phyloP scores from a whole-genome alignment of 2,329 filamentous ascomycete genomes.

The Acrodontium crateriforme region DNA sequence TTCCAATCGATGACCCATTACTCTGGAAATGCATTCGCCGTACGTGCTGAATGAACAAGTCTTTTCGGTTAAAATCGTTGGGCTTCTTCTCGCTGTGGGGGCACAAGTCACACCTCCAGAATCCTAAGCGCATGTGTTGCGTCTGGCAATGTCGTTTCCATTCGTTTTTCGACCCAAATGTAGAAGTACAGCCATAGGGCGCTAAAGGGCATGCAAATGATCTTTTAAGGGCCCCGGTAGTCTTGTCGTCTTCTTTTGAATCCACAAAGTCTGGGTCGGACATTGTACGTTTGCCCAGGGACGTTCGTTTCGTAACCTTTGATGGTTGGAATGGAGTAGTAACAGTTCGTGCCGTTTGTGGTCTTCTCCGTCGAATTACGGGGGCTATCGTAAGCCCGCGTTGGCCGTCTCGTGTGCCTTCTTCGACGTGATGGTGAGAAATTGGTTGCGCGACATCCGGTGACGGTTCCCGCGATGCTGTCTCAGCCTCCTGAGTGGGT shows the following conservation, averaged over 20 bases:
- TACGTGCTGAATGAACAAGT: constrained; percentile 79
- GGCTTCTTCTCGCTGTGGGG: constrained; percentile 17
- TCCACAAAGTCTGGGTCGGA: constrained; percentile 2
- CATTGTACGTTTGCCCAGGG: constrained; percentile 4
- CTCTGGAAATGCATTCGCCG: constrained; percentile 62
- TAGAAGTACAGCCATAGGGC: constrained; percentile 58
- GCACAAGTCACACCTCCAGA: constrained; percentile 63
- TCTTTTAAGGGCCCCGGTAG: constrained; percentile 1
- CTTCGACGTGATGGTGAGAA: neutral
- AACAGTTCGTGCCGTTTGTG: constrained; percentile 3
- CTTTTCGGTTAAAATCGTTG: constrained; percentile 78
- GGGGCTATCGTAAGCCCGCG: no score
- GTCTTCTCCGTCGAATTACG: constrained; percentile 8
- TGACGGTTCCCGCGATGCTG: constrained; percentile 1
- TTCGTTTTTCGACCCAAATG: constrained; percentile 75
- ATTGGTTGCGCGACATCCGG: neutral
- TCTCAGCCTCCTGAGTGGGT: constrained; percentile 5
- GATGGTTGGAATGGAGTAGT: constrained; percentile 2
- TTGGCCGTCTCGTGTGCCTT: no score
- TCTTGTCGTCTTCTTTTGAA: neutral
- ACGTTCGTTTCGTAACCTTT: constrained; percentile 8
- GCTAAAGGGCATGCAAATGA: constrained; percentile 65
- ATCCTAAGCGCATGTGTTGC: constrained; percentile 62
- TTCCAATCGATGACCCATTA: constrained; percentile 1
- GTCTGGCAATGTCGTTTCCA: constrained; percentile 83